Percentiles rank a stretch among this genome's conserved stretches.
These are phyloP conservation scores for Paxillus ammoniavirescens DNA, from an alignment of 768 basidiomycete species.

Conservation along the genomic window DNA sequence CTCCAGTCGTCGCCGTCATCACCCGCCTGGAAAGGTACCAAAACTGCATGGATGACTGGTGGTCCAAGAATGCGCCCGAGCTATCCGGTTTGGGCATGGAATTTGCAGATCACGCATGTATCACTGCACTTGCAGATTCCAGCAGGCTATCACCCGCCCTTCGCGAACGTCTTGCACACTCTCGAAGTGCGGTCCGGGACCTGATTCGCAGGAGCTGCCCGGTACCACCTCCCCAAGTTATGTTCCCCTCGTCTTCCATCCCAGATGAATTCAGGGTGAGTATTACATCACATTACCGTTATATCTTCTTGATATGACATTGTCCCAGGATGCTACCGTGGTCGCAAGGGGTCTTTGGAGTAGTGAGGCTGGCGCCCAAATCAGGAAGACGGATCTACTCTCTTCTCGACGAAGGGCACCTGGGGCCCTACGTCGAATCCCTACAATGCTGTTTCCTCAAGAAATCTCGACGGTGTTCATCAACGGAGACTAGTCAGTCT, in stretches of 20 bases:
- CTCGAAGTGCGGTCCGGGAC: constrained; percentile 8
- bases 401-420: not conserved
- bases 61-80: constrained; percentile 12
- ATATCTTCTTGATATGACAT: not conserved
- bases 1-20: constrained; percentile 17
- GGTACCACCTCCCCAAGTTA: not conserved
- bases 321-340: not conserved
- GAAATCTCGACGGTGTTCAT: too few relatives aligned
- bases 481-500: too few relatives aligned
- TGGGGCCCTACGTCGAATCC: not conserved
- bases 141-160: constrained; percentile 2
- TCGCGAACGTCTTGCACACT: constrained; percentile 12
- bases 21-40: constrained; percentile 20
- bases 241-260: constrained; percentile 9
- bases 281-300: not conserved
- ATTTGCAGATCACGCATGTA: constrained; percentile 20
- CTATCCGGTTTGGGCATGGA: constrained; percentile 12
- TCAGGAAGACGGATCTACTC: not conserved
- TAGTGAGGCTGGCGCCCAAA: not conserved
- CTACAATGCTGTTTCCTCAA: not conserved
- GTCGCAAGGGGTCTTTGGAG: not conserved
- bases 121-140: constrained; percentile 13
- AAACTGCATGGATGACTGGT: constrained; percentile 23
- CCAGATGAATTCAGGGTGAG: constrained; percentile 4
- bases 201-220: constrained; percentile 13